Evolutionary conservation across 1,139 yeast species (phyloP).

Genomic region (Magnusiomyces ingens): DNA sequence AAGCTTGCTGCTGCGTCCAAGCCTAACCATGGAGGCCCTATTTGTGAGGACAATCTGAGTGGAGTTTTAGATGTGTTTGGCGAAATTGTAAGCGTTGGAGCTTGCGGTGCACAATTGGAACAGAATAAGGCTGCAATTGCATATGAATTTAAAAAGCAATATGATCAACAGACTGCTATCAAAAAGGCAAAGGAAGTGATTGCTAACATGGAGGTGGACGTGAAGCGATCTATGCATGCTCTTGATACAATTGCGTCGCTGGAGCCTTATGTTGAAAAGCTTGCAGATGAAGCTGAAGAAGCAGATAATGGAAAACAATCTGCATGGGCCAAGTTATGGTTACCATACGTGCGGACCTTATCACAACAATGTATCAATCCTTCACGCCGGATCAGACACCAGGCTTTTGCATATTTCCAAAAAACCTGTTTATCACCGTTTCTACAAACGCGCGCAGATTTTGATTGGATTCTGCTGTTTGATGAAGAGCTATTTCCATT

Average conservation of each 20-base stretch:
- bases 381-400: conserved; percentile 64
- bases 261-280: conserved; percentile 12
- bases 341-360: conserved; percentile 44
- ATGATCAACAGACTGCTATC: conserved; percentile 14
- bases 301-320: background rate
- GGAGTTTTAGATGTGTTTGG: conserved; percentile 60
- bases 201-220: conserved; percentile 36
- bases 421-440: conserved; percentile 39
- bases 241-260: conserved; percentile 35
- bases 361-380: conserved; percentile 89
- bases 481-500: conserved; percentile 73
- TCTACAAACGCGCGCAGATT: conserved; percentile 19
- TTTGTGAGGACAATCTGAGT: background rate
- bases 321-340: conserved; percentile 22
- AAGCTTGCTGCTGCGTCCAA: conserved; percentile 35
- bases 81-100: conserved; percentile 77
- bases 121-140: conserved; percentile 46
- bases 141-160: conserved; percentile 11
- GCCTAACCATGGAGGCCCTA: too few species aligned
- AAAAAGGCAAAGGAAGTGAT: conserved; percentile 14
- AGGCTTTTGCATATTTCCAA: conserved; percentile 49
- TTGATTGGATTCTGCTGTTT: conserved; percentile 40
- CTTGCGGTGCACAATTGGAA: conserved; percentile 72
- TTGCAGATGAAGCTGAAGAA: background rate
- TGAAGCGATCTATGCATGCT: conserved; percentile 55